Base-by-base conservation (phyloP, 371 early-diverging fungal species). In the Cladochytrium tenue region DNA sequence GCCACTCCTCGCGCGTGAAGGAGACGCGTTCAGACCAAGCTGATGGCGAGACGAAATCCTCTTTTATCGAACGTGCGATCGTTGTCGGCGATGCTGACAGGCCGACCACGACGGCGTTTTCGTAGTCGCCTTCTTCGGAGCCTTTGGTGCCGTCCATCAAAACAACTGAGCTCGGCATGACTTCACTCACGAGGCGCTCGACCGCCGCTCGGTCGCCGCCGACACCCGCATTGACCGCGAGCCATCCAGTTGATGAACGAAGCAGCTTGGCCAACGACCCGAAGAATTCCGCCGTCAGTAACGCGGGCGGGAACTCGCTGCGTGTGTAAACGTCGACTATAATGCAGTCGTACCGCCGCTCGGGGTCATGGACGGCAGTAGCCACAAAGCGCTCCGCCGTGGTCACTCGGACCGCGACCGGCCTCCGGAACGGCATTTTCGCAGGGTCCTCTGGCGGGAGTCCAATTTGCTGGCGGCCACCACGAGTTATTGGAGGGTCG, bases 81-180 rank as follows among this genome's bases (percentile, higher is more conserved):
- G n/a, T 33, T 17, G 15, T 20, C 35, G 61, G 3, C 7, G 17
- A 4, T 20, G 23, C 23, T 31, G 57, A 17, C 61, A 70, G 27
- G 1, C 70, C 70, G 4, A 70, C 61, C 3, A 70, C 70, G 20
- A 70, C 70, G 2, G 70, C 60, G 57, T 70, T 70, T 60, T 70
- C 70, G 51, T 65, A 60, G 27, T 70, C 70, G 26, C 65, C 70
- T 25, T 65, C 65, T 33, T 55, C 34, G 4, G 60, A 58, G 31
- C 62, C 61, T 26, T 33, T 35, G 20, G 65, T 53, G 35, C 61
- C 70, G 52, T 70, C 70, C 60, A 70, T 34, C 62, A 70, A 32
- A 17, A 56, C 51, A 2, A 28, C 51, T 0, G 51, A 33, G 26
- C 50, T 36, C n/a, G 53, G 56, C 35, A 53, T 32, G n/a, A 25